Evolutionary conservation across 306 rosid species (phyloP).

Genomic region (Acacia crassicarpa): DNA sequence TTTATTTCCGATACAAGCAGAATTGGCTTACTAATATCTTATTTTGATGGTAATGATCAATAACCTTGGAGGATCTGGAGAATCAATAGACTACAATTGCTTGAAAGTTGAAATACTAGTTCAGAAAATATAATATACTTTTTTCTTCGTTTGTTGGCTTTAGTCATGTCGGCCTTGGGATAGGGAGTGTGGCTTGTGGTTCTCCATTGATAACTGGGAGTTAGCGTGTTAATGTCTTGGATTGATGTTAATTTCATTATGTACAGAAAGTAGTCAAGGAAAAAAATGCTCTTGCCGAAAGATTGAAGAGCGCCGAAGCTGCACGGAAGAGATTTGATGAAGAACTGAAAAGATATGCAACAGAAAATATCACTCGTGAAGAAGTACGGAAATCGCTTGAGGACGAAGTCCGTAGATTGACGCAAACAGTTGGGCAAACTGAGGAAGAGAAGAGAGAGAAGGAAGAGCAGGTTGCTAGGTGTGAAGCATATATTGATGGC

Average conservation of each 20-base stretch:
- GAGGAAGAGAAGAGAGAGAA: slow-evolving; percentile 97
- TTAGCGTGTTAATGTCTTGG: neutral
- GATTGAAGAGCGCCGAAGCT: slow-evolving; percentile 89
- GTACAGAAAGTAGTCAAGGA: slow-evolving; percentile 92
- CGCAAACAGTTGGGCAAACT: slow-evolving; percentile 94
- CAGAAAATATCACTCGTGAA: slow-evolving; percentile 90
- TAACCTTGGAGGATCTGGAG: slow-evolving; percentile 12
- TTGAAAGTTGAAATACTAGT: slow-evolving; percentile 24
- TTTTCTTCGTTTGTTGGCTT: neutral
- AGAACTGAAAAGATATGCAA: slow-evolving; percentile 85
- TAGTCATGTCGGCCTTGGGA: neutral
- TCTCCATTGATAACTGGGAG: slow-evolving; percentile 22
- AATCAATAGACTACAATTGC: slow-evolving; percentile 1
- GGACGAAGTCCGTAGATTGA: slow-evolving; percentile 89
- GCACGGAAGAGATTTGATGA: slow-evolving; percentile 98
- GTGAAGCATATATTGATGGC: slow-evolving; percentile 94
- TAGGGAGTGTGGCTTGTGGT: neutral
- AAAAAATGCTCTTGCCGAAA: slow-evolving; percentile 92
- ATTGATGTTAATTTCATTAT: slow-evolving; percentile 31
- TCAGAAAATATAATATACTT: neutral
- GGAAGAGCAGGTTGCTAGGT: slow-evolving; percentile 96
- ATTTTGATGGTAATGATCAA: neutral
- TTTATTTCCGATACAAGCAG: neutral
- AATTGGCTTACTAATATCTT: neutral
- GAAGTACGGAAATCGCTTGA: slow-evolving; percentile 95